Percentiles rank a stretch among this genome's conserved stretches.
Evolutionary conservation across 202 grass and related monocot species (phyloP).

Genomic region (Digitaria exilis): DNA sequence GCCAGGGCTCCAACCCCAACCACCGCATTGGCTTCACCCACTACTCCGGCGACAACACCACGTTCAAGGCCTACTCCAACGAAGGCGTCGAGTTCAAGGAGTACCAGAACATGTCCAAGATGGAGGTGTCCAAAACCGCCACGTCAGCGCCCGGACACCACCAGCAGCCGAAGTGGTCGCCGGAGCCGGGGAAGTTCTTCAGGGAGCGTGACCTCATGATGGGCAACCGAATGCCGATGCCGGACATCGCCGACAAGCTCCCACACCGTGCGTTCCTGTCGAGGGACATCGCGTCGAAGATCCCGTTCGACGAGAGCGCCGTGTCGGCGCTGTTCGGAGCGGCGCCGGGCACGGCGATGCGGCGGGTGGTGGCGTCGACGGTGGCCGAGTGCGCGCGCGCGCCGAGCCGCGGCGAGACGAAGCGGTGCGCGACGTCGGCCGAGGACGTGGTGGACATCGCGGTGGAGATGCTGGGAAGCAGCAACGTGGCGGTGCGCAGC

Average conservation of each 20-base stretch:
- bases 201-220: slow-evolving; percentile 56
- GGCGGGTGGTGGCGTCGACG: slow-evolving; percentile 57
- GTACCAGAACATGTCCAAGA: slow-evolving; percentile 64
- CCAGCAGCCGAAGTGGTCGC: slow-evolving; percentile 43
- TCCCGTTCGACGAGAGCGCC: slow-evolving; percentile 52
- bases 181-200: slow-evolving; percentile 80
- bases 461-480: slow-evolving; percentile 64
- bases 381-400: slow-evolving; percentile 59
- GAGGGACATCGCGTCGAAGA: slow-evolving; percentile 56
- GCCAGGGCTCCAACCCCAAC: slow-evolving; percentile 65
- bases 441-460: slow-evolving; percentile 87
- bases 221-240: slow-evolving; percentile 70
- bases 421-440: slow-evolving; percentile 66
- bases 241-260: slow-evolving; percentile 68
- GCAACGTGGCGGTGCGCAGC: slow-evolving; percentile 45
- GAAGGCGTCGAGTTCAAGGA: slow-evolving; percentile 65
- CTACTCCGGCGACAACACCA: slow-evolving; percentile 61
- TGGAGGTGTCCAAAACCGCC: slow-evolving; percentile 46
- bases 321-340: slow-evolving; percentile 53
- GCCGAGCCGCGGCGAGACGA: slow-evolving; percentile 70
- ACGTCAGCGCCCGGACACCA: neutral
- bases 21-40: slow-evolving; percentile 65
- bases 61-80: slow-evolving; percentile 72
- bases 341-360: slow-evolving; percentile 52
- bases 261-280: slow-evolving; percentile 65